phyloP scores from a whole-genome alignment of 2,329 filamentous ascomycete species.

The Furcasterigmium sp. region DNA sequence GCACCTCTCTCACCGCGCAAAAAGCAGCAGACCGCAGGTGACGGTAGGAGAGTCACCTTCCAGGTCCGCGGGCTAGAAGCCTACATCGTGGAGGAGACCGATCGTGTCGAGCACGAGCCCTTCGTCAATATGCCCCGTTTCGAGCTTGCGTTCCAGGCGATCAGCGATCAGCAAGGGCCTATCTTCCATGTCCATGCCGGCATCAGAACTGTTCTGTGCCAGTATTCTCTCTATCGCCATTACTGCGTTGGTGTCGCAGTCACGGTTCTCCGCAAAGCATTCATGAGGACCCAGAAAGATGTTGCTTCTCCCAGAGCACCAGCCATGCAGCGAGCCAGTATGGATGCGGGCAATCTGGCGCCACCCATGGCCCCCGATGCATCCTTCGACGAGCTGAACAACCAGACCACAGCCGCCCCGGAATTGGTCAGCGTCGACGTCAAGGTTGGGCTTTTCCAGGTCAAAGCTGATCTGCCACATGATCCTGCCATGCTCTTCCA shows the following conservation, averaged over 20 bases:
- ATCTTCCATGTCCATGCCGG: constrained; percentile 83
- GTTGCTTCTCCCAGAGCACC: constrained; percentile 13
- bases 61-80: constrained; percentile 82
- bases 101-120: constrained; percentile 78
- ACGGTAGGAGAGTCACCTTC: constrained; percentile 76
- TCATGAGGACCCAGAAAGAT: constrained; percentile 44
- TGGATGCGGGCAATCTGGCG: constrained; percentile 25
- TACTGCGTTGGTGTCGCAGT: constrained; percentile 82
- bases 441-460: constrained; percentile 73
- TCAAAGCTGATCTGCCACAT: constrained; percentile 83
- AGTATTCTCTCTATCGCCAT: constrained; percentile 91
- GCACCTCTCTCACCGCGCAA: constrained; percentile 43
- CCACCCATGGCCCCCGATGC: constrained; percentile 30
- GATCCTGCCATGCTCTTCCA: constrained; percentile 93
- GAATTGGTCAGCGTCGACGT: constrained; percentile 81
- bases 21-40: constrained; percentile 53
- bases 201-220: constrained; percentile 70
- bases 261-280: constrained; percentile 68
- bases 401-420: constrained; percentile 25
- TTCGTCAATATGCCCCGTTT: constrained; percentile 84
- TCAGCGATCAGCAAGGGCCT: constrained; percentile 80
- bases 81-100: constrained; percentile 82
- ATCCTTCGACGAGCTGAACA: constrained; percentile 20
- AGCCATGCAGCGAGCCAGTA: constrained; percentile 18
- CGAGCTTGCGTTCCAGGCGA: constrained; percentile 79